These are phyloP conservation scores for Lactarius evosmus DNA, from an alignment of 768 basidiomycete species.

Conservation along the genomic window DNA sequence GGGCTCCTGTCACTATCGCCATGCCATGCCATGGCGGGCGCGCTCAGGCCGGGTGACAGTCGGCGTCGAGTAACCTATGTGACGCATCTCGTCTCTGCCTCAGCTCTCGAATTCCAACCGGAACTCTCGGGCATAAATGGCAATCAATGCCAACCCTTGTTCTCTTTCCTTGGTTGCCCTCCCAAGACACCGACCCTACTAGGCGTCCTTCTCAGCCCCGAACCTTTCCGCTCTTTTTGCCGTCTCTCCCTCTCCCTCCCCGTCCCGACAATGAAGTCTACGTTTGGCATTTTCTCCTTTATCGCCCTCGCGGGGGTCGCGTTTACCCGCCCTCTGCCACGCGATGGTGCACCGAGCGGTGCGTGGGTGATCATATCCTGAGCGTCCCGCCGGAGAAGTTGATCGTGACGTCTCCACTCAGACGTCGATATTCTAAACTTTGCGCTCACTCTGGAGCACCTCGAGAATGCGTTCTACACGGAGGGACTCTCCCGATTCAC, in stretches of 20 bases:
- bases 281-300: conserved; percentile 3
- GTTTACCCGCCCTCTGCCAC: conserved; percentile 16
- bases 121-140: conserved; percentile 6
- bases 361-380: background rate
- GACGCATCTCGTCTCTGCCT: background rate
- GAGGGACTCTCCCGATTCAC: conserved; percentile 38
- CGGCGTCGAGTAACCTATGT: background rate
- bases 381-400: background rate
- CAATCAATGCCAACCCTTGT: background rate
- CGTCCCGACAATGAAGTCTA: conserved; percentile 11
- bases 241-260: background rate
- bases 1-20: too few species aligned
- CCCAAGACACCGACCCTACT: conserved; percentile 7
- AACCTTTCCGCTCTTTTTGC: conserved; percentile 23
- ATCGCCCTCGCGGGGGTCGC: conserved; percentile 6
- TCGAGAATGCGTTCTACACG: conserved; percentile 38
- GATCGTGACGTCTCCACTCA: background rate
- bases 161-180: conserved; percentile 11
- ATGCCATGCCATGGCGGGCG: too few species aligned
- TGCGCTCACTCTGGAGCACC: conserved; percentile 39
- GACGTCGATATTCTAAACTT: conserved; percentile 35
- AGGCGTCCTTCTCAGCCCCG: background rate
- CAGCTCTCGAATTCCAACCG: conserved; percentile 11
- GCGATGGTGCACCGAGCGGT: conserved; percentile 18
- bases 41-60: too few species aligned